Evolutionary conservation across 2,329 filamentous ascomycete genomes (phyloP).

Genomic region (Cladophialophora chaetospira): DNA sequence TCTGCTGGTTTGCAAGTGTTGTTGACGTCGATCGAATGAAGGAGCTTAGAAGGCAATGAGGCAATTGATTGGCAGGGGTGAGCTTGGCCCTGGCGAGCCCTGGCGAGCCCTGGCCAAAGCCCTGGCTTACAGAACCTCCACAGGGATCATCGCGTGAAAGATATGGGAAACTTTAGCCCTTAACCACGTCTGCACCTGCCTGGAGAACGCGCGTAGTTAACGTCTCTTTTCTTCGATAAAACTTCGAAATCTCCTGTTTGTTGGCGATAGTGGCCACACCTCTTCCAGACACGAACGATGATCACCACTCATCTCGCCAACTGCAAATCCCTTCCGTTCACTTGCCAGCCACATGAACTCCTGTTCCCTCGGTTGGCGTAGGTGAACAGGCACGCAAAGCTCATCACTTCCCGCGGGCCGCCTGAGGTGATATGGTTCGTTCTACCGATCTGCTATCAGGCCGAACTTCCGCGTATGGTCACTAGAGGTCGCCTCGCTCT

Average conservation of each 20-base stretch:
- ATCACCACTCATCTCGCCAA: background rate
- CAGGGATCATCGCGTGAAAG: background rate
- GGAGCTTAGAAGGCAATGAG: slow-evolving; percentile 1
- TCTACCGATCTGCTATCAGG: background rate
- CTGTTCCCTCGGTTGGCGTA: background rate
- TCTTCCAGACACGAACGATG: background rate
- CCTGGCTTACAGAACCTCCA: background rate
- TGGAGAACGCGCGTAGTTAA: background rate
- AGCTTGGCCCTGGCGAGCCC: background rate
- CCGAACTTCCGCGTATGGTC: slow-evolving; percentile 4
- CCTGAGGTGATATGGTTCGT: background rate
- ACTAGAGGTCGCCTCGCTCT: slow-evolving; percentile 3
- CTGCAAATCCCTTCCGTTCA: background rate
- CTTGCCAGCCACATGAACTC: slow-evolving; percentile 3
- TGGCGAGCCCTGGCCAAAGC: background rate
- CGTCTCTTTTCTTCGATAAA: background rate
- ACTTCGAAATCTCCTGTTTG: background rate
- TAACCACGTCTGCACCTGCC: background rate
- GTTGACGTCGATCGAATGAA: slow-evolving; percentile 7
- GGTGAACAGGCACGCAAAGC: background rate
- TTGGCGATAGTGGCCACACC: background rate
- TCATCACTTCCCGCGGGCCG: background rate
- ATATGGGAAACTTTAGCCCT: background rate
- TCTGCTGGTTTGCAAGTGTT: too few species aligned
- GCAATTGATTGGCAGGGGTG: slow-evolving; percentile 12